These are phyloP conservation scores for Bromus sterilis DNA, from an alignment of 176 grass and related monocot species.

Conservation along the genomic window DNA sequence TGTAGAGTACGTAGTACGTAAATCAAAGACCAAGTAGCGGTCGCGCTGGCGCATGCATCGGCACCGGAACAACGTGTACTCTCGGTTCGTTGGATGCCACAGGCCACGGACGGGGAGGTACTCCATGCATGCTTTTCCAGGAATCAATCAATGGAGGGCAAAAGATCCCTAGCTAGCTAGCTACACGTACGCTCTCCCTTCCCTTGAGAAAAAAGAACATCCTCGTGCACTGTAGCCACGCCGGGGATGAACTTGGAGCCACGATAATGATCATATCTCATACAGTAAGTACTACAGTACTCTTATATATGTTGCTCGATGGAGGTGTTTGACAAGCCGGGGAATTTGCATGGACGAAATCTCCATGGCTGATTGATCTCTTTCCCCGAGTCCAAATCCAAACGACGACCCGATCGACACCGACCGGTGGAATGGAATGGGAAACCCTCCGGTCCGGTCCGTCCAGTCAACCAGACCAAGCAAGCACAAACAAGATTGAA, in stretches of 20 bases:
- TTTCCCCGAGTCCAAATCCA: not conserved
- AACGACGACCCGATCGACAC: not conserved
- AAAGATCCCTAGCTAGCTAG: not conserved
- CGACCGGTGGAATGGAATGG: not conserved
- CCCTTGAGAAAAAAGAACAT: not conserved
- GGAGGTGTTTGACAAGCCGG: no score
- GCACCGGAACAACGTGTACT: not conserved
- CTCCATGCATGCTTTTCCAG: not conserved
- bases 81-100: not conserved
- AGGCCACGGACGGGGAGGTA: not conserved
- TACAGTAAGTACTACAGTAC: no score
- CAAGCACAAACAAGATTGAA: not conserved
- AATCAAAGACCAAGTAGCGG: no score
- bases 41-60: slow-evolving; percentile 2
- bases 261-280: no score
- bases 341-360: not conserved
- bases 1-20: no score
- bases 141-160: not conserved
- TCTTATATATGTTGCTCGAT: no score
- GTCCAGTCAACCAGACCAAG: not conserved
- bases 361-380: not conserved
- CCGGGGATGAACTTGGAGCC: no score
- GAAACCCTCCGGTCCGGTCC: not conserved
- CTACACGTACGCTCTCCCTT: not conserved
- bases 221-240: not conserved